Evolutionary conservation across 2,329 filamentous ascomycete genomes (phyloP).

Genomic region (Fusarium tupiense): DNA sequence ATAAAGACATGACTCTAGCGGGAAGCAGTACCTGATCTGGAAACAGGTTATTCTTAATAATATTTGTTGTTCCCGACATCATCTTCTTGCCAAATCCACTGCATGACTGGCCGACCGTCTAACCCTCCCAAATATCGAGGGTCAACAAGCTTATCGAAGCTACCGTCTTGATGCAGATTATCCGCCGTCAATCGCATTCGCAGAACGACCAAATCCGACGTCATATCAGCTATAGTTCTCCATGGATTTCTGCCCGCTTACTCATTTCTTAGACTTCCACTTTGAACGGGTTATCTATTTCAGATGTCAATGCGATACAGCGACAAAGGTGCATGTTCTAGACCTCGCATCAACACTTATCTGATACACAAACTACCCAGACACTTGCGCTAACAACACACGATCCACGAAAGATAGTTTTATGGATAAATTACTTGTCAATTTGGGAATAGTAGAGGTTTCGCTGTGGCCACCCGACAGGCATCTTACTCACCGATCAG

Average conservation of each 20-base stretch:
- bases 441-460: too few relatives aligned
- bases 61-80: not conserved
- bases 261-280: fast-evolving
- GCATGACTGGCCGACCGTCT: fast-evolving
- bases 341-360: not conserved
- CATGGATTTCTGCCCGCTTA: fast-evolving
- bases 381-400: fast-evolving
- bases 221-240: too few relatives aligned
- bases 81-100: fast-evolving
- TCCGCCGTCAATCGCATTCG: not conserved
- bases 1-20: too few relatives aligned
- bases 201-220: not conserved
- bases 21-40: too few relatives aligned
- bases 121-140: fast-evolving
- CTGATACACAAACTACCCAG: fast-evolving
- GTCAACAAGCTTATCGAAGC: not conserved
- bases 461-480: not conserved
- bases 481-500: not conserved
- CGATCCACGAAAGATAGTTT: fast-evolving
- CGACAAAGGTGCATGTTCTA: not conserved
- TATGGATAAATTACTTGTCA: not conserved
- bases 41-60: not conserved
- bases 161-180: not conserved
- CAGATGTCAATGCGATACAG: not conserved
- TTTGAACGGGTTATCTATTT: too few relatives aligned